Evolutionary conservation across 1,139 yeast genomes (phyloP), one percentile per base, ranked within the genome.

Genomic region (Meyerozyma sp.): DNA sequence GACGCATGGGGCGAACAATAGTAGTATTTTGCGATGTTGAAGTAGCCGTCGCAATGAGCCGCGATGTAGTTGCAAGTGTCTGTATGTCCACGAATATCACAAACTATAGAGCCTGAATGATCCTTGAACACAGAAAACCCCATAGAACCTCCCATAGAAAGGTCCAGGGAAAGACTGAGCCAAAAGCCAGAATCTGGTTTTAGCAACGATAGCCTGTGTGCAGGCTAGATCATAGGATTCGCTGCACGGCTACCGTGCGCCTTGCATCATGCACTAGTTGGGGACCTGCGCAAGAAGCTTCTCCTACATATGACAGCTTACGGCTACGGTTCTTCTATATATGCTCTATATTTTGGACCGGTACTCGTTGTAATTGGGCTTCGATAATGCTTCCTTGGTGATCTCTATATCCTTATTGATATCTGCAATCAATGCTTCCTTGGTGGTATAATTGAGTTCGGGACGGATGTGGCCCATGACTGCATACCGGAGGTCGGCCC

Each of bases 381-480:
- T 56, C 8, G 49, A 49, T 40, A 86, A 67, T 3, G 78, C 73
- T 27, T 69, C 66, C 39, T 69, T 56, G 0, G 96, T 90, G 27
- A 84, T 81, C 45, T 73, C 66, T 30, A 91, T 88, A 60, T 94
- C 99, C 27, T 74, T 69, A 46, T 87, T 77, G 42, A 94, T 94
- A 61, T 93, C 98, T 32, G 78, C 78, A 42, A 91, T 88, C 54
- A 94, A 70, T 0, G 94, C 96, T 51, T 93, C 97, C 51, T 82
- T 74, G 5, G 95, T 82, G 10, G 90, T 84, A 59, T 90, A 94
- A 59, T 91, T 79, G 54, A 89, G 73, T 61, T 94, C 98, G 0
- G 97, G 96, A 49, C 99, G 77, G 39, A 94, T 80, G 60, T 87
- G 91, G 0, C 98, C 99, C 53, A 91, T 71, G 3, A 94, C 81